Percentiles rank a stretch among this genome's conserved stretches.
Conservation (phyloP, 352 stramenopile genomes). For the Globisporangium sylvaticum region DNA sequence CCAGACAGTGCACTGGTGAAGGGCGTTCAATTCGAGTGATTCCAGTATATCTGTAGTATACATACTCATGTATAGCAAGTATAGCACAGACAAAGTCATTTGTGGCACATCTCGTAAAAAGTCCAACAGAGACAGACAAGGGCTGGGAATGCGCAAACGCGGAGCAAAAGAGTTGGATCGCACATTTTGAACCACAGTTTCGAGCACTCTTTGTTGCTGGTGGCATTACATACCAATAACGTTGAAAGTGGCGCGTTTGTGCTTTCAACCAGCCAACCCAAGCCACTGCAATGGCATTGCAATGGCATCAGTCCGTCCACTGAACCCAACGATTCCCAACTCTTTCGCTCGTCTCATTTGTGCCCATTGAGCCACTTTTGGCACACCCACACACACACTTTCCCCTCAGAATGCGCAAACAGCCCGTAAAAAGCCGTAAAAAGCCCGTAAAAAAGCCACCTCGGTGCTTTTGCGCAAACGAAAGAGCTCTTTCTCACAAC, state of each 20-base stretch:
- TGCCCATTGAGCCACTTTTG: not conserved
- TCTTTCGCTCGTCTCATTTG: slow-evolving; percentile 4
- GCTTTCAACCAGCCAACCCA: not conserved
- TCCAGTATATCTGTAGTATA: no score
- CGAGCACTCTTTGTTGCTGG: not conserved
- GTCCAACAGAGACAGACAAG: not conserved
- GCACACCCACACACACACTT: not conserved
- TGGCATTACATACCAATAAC: no score
- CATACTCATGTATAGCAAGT: no score
- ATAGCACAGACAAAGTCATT: not conserved
- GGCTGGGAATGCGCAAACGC: not conserved
- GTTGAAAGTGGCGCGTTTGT: not conserved
- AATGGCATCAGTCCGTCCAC: not conserved
- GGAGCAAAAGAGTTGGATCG: not conserved
- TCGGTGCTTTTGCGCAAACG: not conserved
- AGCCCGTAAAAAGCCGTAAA: slow-evolving; percentile 10
- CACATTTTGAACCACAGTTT: not conserved
- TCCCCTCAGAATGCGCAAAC: slow-evolving; percentile 11
- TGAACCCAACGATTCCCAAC: not conserved
- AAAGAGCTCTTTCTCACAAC: not conserved
- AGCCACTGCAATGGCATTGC: no score
- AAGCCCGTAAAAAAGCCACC: not conserved
- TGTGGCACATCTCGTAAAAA: not conserved
- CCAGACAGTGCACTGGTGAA: no score
- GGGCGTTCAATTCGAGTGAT: no score